Percentiles rank a stretch among this genome's conserved stretches.
phyloP scores from a whole-genome alignment of 768 basidiomycete genomes.

The Tubosaeta brunneosetosa region DNA sequence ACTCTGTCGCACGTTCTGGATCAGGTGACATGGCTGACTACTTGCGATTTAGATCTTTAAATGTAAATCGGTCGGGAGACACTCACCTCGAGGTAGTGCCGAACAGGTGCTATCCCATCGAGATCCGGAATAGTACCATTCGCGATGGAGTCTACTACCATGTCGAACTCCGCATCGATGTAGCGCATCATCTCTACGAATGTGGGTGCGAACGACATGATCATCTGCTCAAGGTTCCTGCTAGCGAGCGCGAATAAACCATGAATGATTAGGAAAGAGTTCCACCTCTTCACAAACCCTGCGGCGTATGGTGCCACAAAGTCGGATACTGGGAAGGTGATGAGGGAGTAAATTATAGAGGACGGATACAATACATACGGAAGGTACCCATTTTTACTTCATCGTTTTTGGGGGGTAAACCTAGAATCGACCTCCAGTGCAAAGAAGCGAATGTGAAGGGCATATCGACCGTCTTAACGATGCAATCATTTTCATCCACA shows the following conservation, averaged over 20 bases:
- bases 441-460: neutral
- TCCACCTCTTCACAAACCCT: conserved; percentile 6
- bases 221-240: conserved; percentile 4
- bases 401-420: conserved; percentile 5
- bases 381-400: conserved; percentile 8
- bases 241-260: conserved; percentile 5
- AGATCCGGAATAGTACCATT: conserved; percentile 8
- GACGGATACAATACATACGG: neutral
- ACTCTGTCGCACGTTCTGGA: conserved; percentile 3
- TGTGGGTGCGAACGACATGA: conserved; percentile 5
- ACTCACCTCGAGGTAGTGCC: conserved; percentile 2
- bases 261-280: conserved; percentile 12
- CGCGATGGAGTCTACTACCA: conserved; percentile 10
- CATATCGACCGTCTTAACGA: neutral
- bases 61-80: neutral
- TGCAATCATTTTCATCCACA: neutral
- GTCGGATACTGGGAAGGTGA: neutral
- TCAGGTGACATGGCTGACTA: neutral
- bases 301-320: conserved; percentile 5
- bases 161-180: conserved; percentile 8
- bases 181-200: conserved; percentile 11
- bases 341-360: neutral
- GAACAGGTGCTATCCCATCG: conserved; percentile 2
- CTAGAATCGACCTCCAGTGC: neutral
- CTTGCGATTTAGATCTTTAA: neutral